phyloP scores from a whole-genome alignment of 2,329 filamentous ascomycete species.

The Aspergillus intermedius region DNA sequence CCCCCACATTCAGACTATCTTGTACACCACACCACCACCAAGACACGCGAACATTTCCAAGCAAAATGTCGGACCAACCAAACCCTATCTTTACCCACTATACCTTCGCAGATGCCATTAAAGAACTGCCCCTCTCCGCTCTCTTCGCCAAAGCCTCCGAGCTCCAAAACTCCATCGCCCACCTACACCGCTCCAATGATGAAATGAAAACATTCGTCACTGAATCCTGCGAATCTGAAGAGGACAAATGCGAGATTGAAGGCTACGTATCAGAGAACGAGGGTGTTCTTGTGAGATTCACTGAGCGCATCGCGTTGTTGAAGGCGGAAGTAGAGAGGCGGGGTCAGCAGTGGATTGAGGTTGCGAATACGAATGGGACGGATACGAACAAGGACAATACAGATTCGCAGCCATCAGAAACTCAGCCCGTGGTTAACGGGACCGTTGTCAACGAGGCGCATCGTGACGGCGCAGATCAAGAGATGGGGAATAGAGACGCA shows the following conservation, averaged over 20 bases:
- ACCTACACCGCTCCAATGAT: constrained; percentile 52
- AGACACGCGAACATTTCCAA: background rate
- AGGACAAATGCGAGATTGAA: constrained; percentile 33
- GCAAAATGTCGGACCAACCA: constrained; percentile 44
- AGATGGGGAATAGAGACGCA: constrained; percentile 1
- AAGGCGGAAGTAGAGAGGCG: constrained; percentile 48
- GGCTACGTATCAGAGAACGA: constrained; percentile 51
- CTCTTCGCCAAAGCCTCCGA: constrained; percentile 57
- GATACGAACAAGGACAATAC: constrained; percentile 6
- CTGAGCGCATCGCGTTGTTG: constrained; percentile 48
- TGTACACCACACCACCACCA: background rate
- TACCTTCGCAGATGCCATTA: constrained; percentile 51
- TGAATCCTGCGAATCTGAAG: constrained; percentile 47
- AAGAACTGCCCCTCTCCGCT: constrained; percentile 51
- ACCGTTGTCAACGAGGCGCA: background rate
- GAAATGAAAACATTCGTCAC: constrained; percentile 48
- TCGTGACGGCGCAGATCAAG: background rate
- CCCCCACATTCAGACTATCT: background rate
- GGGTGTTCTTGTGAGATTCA: constrained; percentile 50
- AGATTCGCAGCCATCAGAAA: constrained; percentile 1
- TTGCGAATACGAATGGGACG: constrained; percentile 16
- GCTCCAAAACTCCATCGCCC: constrained; percentile 53
- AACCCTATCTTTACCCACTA: constrained; percentile 42
- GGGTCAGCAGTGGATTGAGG: constrained; percentile 48
- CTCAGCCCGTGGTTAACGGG: constrained; percentile 10